Conservation (phyloP, 805 yeast species). For the Candida tibetensis region DNA sequence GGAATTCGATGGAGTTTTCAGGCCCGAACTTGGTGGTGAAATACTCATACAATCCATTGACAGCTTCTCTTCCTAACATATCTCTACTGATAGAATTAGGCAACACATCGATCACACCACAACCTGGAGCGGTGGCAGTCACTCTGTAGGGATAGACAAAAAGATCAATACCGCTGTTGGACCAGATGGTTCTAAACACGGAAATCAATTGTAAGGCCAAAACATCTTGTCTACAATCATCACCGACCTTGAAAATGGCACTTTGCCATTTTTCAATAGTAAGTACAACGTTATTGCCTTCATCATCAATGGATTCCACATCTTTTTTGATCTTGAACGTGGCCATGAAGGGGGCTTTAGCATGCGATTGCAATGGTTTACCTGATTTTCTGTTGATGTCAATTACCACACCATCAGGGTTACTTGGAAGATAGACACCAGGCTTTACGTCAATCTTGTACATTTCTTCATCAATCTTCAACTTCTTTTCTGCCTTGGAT, state of each 20-base stretch:
- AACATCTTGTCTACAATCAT: constrained; percentile 97
- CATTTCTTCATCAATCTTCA: constrained; percentile 96
- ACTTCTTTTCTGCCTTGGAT: constrained; percentile 93
- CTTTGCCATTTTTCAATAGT: constrained; percentile 78
- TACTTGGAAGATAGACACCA: constrained; percentile 91
- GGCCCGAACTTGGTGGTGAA: constrained; percentile 91
- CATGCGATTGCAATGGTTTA: constrained; percentile 93
- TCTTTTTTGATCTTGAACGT: constrained; percentile 78
- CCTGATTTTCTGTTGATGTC: constrained; percentile 93
- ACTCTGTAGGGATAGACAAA: constrained; percentile 93
- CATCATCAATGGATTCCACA: constrained; percentile 42
- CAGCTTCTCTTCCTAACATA: constrained; percentile 98
- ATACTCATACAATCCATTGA: constrained; percentile 92
- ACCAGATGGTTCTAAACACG: constrained; percentile 89
- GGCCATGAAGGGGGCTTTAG: constrained; percentile 98
- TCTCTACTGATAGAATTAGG: constrained; percentile 96
- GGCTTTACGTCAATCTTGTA: constrained; percentile 64
- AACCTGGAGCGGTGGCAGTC: constrained; percentile 98
- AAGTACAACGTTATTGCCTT: constrained; percentile 26
- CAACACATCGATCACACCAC: constrained; percentile 97
- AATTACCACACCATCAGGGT: constrained; percentile 92
- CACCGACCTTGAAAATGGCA: constrained; percentile 98
- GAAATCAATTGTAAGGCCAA: constrained; percentile 89
- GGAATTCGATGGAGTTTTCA: constrained; percentile 87
- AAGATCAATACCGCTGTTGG: constrained; percentile 80